Conservation (phyloP, 768 basidiomycete genomes). For the Amanita pseudoporphyria region DNA sequence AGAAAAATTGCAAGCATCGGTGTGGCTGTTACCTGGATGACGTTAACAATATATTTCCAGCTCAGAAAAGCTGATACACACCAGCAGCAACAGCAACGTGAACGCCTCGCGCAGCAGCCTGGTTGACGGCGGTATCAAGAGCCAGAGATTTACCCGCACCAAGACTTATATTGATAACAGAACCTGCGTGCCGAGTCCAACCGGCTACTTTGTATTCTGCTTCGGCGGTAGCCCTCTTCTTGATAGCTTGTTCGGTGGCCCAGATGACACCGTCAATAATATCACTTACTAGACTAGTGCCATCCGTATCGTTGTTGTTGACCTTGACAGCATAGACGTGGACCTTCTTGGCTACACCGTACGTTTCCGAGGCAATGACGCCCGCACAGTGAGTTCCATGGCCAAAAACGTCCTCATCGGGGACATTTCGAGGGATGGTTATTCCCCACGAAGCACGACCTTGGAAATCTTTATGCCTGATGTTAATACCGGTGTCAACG, state of each 20-base stretch:
- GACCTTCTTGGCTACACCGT: conserved; percentile 94
- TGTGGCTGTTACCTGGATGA: conserved; percentile 61
- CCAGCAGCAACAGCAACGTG: conserved; percentile 98
- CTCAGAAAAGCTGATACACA: conserved; percentile 25
- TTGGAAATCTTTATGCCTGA: conserved; percentile 76
- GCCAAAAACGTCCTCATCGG: conserved; percentile 88
- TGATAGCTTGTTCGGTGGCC: conserved; percentile 51
- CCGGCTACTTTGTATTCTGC: conserved; percentile 69
- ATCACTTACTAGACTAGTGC: conserved; percentile 91
- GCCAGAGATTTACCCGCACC: conserved; percentile 89
- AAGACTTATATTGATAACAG: conserved; percentile 95
- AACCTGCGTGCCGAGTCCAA: conserved; percentile 82
- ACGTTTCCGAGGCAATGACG: conserved; percentile 85
- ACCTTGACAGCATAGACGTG: conserved; percentile 88
- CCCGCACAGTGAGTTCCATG: conserved; percentile 95
- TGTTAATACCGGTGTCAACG: conserved; percentile 86
- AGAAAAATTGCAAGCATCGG: conserved; percentile 87
- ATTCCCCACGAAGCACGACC: conserved; percentile 90
- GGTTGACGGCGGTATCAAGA: conserved; percentile 79
- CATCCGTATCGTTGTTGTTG: conserved; percentile 88
- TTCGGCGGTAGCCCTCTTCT: too few relatives aligned
- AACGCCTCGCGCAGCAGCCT: conserved; percentile 72
- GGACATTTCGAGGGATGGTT: conserved; percentile 87
- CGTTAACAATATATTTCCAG: conserved; percentile 3
- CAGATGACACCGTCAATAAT: conserved; percentile 83